These are phyloP conservation scores for Heliamphora pulchella DNA, from an alignment of 179 eudicot species.

Conservation along the genomic window DNA sequence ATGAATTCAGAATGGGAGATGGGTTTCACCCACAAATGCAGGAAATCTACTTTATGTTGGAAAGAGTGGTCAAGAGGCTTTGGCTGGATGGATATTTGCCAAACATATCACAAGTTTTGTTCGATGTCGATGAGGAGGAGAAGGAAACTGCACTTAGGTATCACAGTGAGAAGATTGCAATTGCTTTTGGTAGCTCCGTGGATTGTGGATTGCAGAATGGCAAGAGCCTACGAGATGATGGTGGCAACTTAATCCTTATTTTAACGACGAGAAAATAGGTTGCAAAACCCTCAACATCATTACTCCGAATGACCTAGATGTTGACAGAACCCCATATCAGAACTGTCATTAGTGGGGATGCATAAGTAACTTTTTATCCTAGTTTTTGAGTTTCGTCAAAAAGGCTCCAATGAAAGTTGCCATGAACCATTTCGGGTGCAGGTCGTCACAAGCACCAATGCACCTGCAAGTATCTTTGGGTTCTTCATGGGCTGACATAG, in stretches of 20 bases:
- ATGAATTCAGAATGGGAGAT: slow-evolving; percentile 43
- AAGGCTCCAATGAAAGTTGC: no score
- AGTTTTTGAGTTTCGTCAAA: no score
- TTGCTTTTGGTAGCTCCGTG: slow-evolving; percentile 36
- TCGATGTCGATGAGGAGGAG: slow-evolving; percentile 40
- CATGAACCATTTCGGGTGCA: no score
- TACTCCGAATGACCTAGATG: neutral
- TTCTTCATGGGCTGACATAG: no score
- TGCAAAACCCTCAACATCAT: neutral
- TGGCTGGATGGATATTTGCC: slow-evolving; percentile 28
- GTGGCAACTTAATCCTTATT: neutral
- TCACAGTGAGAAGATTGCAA: slow-evolving; percentile 50
- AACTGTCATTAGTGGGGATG: no score
- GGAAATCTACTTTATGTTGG: slow-evolving; percentile 30
- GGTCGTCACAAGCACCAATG: no score
- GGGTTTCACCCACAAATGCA: slow-evolving; percentile 24
- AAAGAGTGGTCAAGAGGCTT: slow-evolving; percentile 22
- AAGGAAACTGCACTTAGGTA: slow-evolving; percentile 29
- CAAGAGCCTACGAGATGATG: neutral
- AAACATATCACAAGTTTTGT: slow-evolving; percentile 27
- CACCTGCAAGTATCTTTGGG: no score
- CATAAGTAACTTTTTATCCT: no score
- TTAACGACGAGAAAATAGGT: neutral
- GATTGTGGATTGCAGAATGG: neutral
- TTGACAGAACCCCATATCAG: no score